phyloP scores from a whole-genome alignment of 1,284 basidiomycete genomes.

The Rhodotorula sp. region DNA sequence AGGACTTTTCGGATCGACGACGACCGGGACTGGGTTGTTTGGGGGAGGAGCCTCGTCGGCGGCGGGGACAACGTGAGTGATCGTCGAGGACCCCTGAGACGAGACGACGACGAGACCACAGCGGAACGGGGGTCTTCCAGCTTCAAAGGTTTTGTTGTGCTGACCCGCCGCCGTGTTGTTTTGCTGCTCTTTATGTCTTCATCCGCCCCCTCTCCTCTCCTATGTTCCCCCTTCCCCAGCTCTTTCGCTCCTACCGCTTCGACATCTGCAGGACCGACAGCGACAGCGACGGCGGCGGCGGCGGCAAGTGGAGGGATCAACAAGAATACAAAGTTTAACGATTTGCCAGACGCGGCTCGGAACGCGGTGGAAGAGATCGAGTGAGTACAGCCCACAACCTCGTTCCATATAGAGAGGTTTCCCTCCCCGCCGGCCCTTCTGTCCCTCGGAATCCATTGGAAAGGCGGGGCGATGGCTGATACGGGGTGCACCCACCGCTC shows the following conservation, averaged over 20 bases:
- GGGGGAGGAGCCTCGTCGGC: neutral
- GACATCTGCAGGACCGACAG: neutral
- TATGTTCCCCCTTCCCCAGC: too few species aligned
- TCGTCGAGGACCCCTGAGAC: neutral
- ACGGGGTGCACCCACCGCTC: neutral
- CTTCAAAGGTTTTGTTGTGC: too few species aligned
- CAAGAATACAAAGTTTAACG: conserved; percentile 77
- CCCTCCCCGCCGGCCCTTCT: neutral
- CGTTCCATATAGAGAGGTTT: conserved; percentile 1
- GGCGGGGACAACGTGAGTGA: neutral
- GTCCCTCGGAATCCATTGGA: neutral
- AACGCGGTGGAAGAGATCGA: conserved; percentile 68
- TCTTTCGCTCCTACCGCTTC: neutral
- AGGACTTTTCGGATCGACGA: conserved; percentile 5
- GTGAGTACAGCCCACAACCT: conserved; percentile 53
- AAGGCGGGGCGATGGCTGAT: neutral
- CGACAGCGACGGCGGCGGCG: conserved; percentile 6
- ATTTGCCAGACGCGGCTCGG: conserved; percentile 68
- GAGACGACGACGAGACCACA: too few species aligned
- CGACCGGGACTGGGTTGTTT: neutral
- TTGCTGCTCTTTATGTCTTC: too few species aligned
- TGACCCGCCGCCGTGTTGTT: too few species aligned
- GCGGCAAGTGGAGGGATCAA: conserved; percentile 50
- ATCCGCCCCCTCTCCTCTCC: too few species aligned
- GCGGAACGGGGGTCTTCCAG: too few species aligned